Conservation (phyloP, 2,329 filamentous ascomycete genomes). For the Fusarium sp. region DNA sequence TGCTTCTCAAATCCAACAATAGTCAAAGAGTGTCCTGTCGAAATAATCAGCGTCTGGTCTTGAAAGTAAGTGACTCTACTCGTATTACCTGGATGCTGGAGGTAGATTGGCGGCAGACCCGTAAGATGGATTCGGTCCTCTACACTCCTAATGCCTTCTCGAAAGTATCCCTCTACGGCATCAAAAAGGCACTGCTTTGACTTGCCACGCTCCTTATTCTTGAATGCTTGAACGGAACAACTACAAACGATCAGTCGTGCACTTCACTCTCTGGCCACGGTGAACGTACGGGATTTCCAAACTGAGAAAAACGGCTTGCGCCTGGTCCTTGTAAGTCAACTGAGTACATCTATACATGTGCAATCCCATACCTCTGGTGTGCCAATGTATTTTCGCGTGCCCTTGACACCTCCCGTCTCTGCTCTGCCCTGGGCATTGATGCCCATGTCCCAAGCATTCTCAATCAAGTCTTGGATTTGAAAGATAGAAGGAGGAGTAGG, state of each 20-base stretch:
- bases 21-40: constrained; percentile 84
- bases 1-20: constrained; percentile 86
- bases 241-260: constrained; percentile 51
- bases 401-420: constrained; percentile 88
- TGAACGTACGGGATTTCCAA: constrained; percentile 73
- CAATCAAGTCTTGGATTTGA: constrained; percentile 86
- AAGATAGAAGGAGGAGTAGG: constrained; percentile 80
- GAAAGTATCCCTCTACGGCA: constrained; percentile 81
- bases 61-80: neutral
- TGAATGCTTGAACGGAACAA: constrained; percentile 74
- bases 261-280: neutral
- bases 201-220: constrained; percentile 60
- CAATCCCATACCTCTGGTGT: constrained; percentile 78
- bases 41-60: constrained; percentile 1
- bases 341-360: neutral
- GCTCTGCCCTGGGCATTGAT: constrained; percentile 80
- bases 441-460: constrained; percentile 87
- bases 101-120: constrained; percentile 84
- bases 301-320: constrained; percentile 80
- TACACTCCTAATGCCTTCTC: constrained; percentile 59
- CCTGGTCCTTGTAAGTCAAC: constrained; percentile 61
- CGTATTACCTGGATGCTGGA: constrained; percentile 81
- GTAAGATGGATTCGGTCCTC: constrained; percentile 75
- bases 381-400: constrained; percentile 96
- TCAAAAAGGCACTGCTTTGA: constrained; percentile 70